Conservation (phyloP, 345 rosid species). For the Aquilaria yunnanensis region DNA sequence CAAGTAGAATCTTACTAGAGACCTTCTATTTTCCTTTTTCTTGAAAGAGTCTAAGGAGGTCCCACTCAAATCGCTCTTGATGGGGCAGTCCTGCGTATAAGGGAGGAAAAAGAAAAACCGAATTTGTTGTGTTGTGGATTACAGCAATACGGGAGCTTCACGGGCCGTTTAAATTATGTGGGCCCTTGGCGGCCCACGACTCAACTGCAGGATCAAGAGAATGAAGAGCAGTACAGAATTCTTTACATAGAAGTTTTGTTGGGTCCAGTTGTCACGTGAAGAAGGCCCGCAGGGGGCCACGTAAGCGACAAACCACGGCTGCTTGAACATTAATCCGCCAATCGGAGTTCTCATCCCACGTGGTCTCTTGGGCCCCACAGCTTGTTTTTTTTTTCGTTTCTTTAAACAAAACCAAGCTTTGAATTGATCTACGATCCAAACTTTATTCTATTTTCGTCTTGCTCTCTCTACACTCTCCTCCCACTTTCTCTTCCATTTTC, state of each 20-base stretch:
- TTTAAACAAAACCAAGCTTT: constrained; percentile 2
- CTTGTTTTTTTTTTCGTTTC: constrained; percentile 6
- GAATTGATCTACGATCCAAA: constrained; percentile 8
- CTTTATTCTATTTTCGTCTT: constrained; percentile 2
- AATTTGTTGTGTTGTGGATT: too few species aligned
- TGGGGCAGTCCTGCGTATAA: too few species aligned
- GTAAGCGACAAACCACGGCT: constrained; percentile 24
- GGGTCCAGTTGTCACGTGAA: constrained; percentile 46
- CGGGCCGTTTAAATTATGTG: constrained; percentile 3
- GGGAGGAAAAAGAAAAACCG: too few species aligned
- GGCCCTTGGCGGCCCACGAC: not conserved
- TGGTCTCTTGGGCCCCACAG: constrained; percentile 41
- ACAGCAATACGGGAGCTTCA: constrained; percentile 7
- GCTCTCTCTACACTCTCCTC: not conserved
- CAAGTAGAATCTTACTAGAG: too few species aligned
- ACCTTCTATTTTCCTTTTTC: too few species aligned
- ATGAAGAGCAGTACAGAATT: too few species aligned
- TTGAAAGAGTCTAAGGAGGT: too few species aligned
- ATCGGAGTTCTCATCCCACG: constrained; percentile 53
- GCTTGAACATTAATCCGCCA: constrained; percentile 52
- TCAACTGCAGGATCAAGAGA: too few species aligned
- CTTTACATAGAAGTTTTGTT: not conserved
- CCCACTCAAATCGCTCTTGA: too few species aligned
- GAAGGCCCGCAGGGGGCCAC: constrained; percentile 20
- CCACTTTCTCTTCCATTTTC: constrained; percentile 1